These are phyloP conservation scores for Pseudomonodictys pantanalensis DNA, from an alignment of 495 filamentous ascomycete species.

Conservation along the genomic window DNA sequence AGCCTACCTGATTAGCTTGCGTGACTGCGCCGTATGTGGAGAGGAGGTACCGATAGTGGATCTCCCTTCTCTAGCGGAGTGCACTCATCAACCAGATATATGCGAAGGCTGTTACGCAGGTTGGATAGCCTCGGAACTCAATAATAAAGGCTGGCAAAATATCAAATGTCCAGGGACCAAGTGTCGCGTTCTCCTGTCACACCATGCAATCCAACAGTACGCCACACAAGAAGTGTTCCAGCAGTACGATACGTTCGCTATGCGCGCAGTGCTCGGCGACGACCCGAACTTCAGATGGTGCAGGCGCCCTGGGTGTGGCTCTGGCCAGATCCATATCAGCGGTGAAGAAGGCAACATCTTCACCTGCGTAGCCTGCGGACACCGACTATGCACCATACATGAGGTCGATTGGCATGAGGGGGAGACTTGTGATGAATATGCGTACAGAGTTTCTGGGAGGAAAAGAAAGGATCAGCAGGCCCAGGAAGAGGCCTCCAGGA, in stretches of 20 bases:
- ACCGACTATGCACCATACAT: constrained; percentile 42
- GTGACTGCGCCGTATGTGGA: constrained; percentile 29
- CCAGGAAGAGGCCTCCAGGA: constrained; percentile 29
- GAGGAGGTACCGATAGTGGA: constrained; percentile 4
- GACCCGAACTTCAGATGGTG: constrained; percentile 46
- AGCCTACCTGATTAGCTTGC: not conserved
- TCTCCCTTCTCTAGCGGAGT: constrained; percentile 17
- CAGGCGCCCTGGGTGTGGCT: constrained; percentile 36
- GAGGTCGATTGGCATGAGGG: constrained; percentile 43
- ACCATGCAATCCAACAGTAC: constrained; percentile 23
- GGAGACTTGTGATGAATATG: constrained; percentile 44
- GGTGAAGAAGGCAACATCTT: constrained; percentile 35
- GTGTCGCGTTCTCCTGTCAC: constrained; percentile 13
- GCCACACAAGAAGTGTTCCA: constrained; percentile 18
- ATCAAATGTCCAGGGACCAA: constrained; percentile 27
- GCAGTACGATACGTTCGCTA: constrained; percentile 30
- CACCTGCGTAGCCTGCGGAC: constrained; percentile 41
- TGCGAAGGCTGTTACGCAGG: constrained; percentile 19
- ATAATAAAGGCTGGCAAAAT: constrained; percentile 19
- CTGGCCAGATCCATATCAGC: constrained; percentile 41
- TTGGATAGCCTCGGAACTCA: constrained; percentile 23
- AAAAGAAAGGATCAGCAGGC: constrained; percentile 28
- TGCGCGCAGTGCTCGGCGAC: constrained; percentile 30
- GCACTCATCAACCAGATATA: constrained; percentile 19
- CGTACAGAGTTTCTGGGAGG: constrained; percentile 33